A percentile compares a stretch with the other conserved stretches of the same genome.
Evolutionary conservation across 495 filamentous ascomycete genomes (phyloP).

Genomic region (Geoglossum glabrum): DNA sequence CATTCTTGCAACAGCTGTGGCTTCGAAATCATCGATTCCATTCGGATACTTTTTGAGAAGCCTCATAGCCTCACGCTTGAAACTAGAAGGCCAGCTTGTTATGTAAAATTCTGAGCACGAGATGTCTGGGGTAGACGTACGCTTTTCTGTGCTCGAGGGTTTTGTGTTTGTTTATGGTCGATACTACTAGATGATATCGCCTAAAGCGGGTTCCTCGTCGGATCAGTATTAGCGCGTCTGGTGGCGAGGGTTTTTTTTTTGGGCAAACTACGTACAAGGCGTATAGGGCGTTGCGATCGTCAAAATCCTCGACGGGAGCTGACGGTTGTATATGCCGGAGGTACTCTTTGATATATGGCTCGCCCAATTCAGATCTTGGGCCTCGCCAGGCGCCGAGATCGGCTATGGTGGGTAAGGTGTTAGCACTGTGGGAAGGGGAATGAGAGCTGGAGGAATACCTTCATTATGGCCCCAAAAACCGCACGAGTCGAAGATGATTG

Average conservation of each 20-base stretch:
- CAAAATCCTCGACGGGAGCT: conserved; percentile 4
- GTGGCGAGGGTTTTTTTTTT: neutral
- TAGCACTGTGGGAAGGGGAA: neutral
- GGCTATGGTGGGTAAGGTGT: neutral
- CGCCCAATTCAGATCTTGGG: neutral
- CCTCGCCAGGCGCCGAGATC: conserved; percentile 4
- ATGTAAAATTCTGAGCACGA: neutral
- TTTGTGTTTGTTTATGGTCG: neutral
- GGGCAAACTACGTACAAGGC: neutral
- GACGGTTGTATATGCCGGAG: conserved; percentile 1
- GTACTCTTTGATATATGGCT: conserved; percentile 4
- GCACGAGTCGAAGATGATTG: conserved; percentile 11
- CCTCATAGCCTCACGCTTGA: neutral
- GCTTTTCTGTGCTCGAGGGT: neutral
- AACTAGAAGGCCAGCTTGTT: neutral
- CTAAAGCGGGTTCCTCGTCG: neutral
- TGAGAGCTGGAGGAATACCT: neutral
- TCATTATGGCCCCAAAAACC: conserved; percentile 2
- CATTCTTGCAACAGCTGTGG: too few relatives aligned
- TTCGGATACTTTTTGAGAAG: neutral
- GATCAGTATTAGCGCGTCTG: neutral
- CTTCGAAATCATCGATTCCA: neutral
- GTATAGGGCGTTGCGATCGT: conserved; percentile 6
- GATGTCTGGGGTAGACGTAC: neutral
- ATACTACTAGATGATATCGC: neutral